Base-by-base conservation (phyloP, 176 grass and related monocot genomes). In the Typha latifolia region DNA sequence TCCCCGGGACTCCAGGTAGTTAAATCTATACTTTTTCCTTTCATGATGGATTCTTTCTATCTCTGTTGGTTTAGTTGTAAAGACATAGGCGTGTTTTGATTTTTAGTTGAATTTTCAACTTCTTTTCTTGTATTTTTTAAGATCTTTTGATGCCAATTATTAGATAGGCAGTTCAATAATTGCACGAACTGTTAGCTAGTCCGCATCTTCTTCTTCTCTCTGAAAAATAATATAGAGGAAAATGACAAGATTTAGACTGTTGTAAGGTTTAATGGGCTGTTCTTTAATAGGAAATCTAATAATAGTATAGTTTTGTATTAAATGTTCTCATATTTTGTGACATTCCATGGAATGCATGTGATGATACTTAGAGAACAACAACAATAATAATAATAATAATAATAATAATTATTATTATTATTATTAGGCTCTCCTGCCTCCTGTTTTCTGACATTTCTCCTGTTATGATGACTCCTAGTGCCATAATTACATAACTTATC, bases 1-100 rank as follows among this genome's bases (percentile, higher is more conserved):
- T 91, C 14, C 88, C 93, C 0, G 93, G 93, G 50, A 97, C 85
- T 62, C 93, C 93, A 92, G 93, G 93, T 97, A 66, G 73, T 21
- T 24, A 56, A 56, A 49, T 24, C 47, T 32, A 15, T 10, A 64
- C 14, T 32, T 64, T 64, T 15, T 32, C 6, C 31, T 6, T 32
- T 16, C 49, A 18, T 12, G 14, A 47, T 22, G 6, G 19, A 47
- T 66, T n/a, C 7, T 66, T 21, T n/a, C 14, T 66, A 47, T 14
- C 14, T 57, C 5, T n/a, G 16, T 57, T 57, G 2, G 53, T 57
- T 57, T 57, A 19, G 11, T 57, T 57, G 1, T 20, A 11, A 11
- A 19, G 53, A 22, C 20, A 18, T 57, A 20, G 18, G 2, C 16
- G 12, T 21, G 10, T 22, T 57, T 57, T 57, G 16, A 3, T 20